phyloP scores from a whole-genome alignment of 2,329 filamentous ascomycete genomes.

The Ophiostoma himal-ulmi region DNA sequence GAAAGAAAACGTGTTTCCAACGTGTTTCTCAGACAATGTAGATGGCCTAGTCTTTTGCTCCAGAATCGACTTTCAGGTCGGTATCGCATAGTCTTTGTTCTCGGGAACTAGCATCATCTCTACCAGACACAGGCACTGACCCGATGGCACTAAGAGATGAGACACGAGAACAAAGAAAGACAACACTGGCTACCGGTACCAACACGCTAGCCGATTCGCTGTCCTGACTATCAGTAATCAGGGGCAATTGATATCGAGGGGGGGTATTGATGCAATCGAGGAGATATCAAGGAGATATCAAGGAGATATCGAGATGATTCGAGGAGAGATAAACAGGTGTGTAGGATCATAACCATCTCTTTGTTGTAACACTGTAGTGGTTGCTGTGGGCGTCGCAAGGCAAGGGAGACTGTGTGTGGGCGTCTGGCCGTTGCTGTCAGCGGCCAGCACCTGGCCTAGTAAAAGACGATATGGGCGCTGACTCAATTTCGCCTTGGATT shows the following conservation, averaged over 20 bases:
- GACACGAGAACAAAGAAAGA: not conserved
- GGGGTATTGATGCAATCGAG: not conserved
- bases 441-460: not conserved
- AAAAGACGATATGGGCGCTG: too few species aligned
- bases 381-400: not conserved
- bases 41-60: not conserved
- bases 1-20: constrained; percentile 9
- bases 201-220: not conserved
- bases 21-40: not conserved
- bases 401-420: not conserved
- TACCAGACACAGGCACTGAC: constrained; percentile 5
- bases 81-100: not conserved
- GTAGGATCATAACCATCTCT: not conserved
- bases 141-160: not conserved
- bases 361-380: not conserved
- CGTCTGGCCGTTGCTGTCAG: not conserved
- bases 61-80: too few species aligned
- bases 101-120: constrained; percentile 2
- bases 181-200: not conserved
- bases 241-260: not conserved
- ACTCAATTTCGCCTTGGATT: too few species aligned
- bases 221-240: not conserved
- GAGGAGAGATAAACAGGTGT: not conserved
- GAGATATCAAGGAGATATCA: not conserved
- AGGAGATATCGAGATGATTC: not conserved